Evolutionary conservation across 2,329 filamentous ascomycete species (phyloP).

Genomic region (Microcyclospora pomicola): DNA sequence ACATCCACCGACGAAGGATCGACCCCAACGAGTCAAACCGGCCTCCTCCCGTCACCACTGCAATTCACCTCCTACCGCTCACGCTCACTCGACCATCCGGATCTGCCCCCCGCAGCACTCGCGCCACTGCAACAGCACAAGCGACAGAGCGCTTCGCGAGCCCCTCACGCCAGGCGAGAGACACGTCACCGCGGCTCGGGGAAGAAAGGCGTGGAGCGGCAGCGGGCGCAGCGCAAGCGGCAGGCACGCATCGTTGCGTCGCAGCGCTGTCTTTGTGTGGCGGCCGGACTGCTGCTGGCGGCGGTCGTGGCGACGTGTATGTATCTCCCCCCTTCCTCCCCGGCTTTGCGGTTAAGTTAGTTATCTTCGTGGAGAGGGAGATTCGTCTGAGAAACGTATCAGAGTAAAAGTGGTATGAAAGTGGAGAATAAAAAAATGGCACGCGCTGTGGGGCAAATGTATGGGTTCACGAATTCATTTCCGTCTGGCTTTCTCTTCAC

Average conservation of each 20-base stretch:
- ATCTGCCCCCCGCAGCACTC: conserved; percentile 16
- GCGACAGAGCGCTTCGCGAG: conserved; percentile 5
- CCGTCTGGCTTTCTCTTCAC: no score
- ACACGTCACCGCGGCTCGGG: conserved; percentile 5
- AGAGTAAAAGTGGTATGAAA: no score
- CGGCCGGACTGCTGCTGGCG: conserved; percentile 15
- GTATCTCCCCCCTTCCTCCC: conserved; percentile 2
- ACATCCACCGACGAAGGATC: no score
- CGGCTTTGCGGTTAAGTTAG: no score
- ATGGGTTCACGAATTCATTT: no score
- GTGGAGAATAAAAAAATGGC: no score
- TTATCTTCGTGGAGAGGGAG: no score
- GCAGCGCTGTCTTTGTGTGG: conserved; percentile 9
- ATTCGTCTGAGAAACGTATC: no score
- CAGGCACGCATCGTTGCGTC: neutral
- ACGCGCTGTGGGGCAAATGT: no score
- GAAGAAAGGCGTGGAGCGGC: conserved; percentile 2
- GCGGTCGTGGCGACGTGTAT: conserved; percentile 22
- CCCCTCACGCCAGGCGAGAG: conserved; percentile 12
- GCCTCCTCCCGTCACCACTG: conserved; percentile 4
- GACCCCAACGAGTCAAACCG: neutral
- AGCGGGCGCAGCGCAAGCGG: conserved; percentile 2
- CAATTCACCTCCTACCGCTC: neutral
- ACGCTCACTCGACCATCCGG: conserved; percentile 16
- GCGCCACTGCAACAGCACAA: conserved; percentile 17